Base-by-base conservation (phyloP, 441 rosid genomes). In the Daphne laureola region DNA sequence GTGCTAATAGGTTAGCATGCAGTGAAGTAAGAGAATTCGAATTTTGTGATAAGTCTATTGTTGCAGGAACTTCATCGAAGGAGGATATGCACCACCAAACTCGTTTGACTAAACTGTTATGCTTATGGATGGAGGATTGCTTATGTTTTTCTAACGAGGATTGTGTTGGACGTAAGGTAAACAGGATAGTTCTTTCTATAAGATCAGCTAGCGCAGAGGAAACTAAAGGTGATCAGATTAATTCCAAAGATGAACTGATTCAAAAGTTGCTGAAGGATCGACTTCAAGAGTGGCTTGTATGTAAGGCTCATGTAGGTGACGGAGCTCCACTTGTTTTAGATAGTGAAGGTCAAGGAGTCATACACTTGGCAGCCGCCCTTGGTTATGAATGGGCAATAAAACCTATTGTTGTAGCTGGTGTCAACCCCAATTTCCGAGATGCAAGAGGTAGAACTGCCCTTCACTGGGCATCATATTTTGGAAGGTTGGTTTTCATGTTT, bases 21-120 rank as follows among this genome's bases (percentile, higher is more conserved):
- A 85, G 89, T 63, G 89, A 85, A 73, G 80, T 82, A 55, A 73
- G 86, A 74, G 89, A 80, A 63, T 85, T 85, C 68, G 84, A 78
- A 67, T 85, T 62, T 68, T 84, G 65, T 49, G 81, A 72, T 67
- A 65, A 62, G 61, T 8, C 8, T 31, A 4, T 31, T 7, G 75
- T 78, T 36, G 16, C 52, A 13, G 69, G 53, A 25, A 40, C 38
- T 54, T 15, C 59, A 21, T 57, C 48, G 4, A 58, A 54, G 51
- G 75, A 74, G 38, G 76, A 72, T 58, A 21, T 66, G 46, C 53
- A 5, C 50, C 57, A 79, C 42, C 84, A 73, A 73, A 63, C 58
- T 31, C 77, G 75, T 45, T 64, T 81, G 16, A 80, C 74, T 23
- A 77, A 71, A 58, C 62, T 81, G 40, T 49, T 77, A 51, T 25